Conservation (phyloP, 1,284 basidiomycete genomes). For the Fomitopsis pinicola region DNA sequence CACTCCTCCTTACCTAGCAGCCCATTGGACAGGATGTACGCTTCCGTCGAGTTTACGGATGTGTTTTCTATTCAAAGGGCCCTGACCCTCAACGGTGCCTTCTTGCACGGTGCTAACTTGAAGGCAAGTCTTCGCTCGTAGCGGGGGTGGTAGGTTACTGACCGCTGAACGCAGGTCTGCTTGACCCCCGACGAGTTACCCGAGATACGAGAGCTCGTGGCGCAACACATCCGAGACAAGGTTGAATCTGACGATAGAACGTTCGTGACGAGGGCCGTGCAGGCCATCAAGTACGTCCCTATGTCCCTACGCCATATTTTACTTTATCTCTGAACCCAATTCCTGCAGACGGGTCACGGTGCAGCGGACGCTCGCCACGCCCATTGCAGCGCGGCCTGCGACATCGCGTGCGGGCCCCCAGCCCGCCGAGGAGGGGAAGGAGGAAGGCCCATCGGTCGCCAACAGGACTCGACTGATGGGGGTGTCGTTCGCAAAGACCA, state of each 20-base stretch:
- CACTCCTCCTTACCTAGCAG: constrained; percentile 4
- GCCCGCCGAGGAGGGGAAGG: not conserved
- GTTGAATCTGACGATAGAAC: not conserved
- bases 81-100: constrained; percentile 33
- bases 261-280: constrained; percentile 1
- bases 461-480: not conserved
- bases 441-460: not conserved
- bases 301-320: not conserved
- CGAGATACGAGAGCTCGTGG: constrained; percentile 38
- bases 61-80: constrained; percentile 35
- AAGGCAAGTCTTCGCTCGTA: constrained; percentile 33
- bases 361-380: not conserved
- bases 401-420: not conserved
- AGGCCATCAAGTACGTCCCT: constrained; percentile 4
- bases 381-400: not conserved
- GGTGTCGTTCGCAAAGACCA: constrained; percentile 9
- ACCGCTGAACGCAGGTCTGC: constrained; percentile 29
- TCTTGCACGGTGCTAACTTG: constrained; percentile 34
- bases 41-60: constrained; percentile 42
- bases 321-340: not conserved
- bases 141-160: not conserved
- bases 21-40: constrained; percentile 42
- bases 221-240: constrained; percentile 19
- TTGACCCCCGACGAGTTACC: constrained; percentile 45
- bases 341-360: constrained; percentile 1